phyloP scores from a whole-genome alignment of 805 yeast species.

The Starmera pachycereana region DNA sequence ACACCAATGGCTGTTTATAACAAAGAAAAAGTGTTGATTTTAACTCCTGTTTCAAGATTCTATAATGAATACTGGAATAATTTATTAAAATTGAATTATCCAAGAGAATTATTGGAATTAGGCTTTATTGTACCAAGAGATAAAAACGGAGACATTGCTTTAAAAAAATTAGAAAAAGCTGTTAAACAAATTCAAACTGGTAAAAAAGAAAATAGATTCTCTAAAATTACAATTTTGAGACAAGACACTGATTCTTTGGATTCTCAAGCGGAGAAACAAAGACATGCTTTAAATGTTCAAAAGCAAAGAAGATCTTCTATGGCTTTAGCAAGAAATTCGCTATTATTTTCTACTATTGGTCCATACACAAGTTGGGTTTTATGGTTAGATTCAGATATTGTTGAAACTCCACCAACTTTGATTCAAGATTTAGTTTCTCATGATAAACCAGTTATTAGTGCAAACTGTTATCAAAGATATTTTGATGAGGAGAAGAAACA shows the following conservation, averaged over 20 bases:
- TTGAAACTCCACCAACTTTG: conserved; percentile 76
- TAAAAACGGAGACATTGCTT: conserved; percentile 70
- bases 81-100: conserved; percentile 63
- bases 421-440: conserved; percentile 83
- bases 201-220: conserved; percentile 55
- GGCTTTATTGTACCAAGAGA: conserved; percentile 89
- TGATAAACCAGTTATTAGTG: conserved; percentile 80
- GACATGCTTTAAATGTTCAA: conserved; percentile 83
- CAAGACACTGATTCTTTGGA: conserved; percentile 78
- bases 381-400: conserved; percentile 93
- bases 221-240: conserved; percentile 78
- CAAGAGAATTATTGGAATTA: conserved; percentile 73
- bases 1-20: conserved; percentile 64
- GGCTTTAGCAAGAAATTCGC: conserved; percentile 92
- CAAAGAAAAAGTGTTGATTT: conserved; percentile 72
- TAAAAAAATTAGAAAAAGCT: conserved; percentile 62
- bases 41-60: conserved; percentile 87
- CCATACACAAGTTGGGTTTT: conserved; percentile 91
- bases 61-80: conserved; percentile 85
- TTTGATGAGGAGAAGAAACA: conserved; percentile 46
- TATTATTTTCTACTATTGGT: conserved; percentile 78
- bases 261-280: conserved; percentile 71
- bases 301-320: conserved; percentile 81
- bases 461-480: conserved; percentile 87
- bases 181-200: conserved; percentile 63